Conservation (phyloP, 768 basidiomycete genomes). For the Auricularia heimuer region DNA sequence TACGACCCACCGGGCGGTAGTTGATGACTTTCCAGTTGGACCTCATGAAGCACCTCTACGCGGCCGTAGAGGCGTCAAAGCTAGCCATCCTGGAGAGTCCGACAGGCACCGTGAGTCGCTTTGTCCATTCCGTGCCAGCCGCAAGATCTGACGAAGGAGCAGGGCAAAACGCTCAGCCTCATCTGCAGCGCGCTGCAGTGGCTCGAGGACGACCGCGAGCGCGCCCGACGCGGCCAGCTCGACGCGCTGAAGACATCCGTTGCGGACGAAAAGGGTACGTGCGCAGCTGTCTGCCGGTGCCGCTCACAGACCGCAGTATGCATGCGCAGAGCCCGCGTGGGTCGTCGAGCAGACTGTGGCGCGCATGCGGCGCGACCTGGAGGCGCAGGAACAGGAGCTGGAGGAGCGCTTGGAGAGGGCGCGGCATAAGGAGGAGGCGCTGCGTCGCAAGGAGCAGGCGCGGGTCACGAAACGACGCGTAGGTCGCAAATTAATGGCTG, state of each 20-base stretch:
- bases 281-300: neutral
- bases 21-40: conserved; percentile 40
- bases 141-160: neutral
- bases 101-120: conserved; percentile 64
- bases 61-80: conserved; percentile 57
- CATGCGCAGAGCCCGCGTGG: conserved; percentile 56
- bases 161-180: conserved; percentile 84
- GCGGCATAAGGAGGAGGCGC: conserved; percentile 48
- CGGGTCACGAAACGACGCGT: conserved; percentile 32
- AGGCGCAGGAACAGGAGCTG: conserved; percentile 55
- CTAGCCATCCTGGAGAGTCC: conserved; percentile 84
- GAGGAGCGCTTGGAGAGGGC: conserved; percentile 50
- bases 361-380: conserved; percentile 53
- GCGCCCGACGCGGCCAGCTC: conserved; percentile 58
- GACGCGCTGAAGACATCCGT: conserved; percentile 18
- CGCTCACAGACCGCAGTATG: conserved; percentile 1
- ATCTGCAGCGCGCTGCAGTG: conserved; percentile 69
- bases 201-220: conserved; percentile 58
- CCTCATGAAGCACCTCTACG: conserved; percentile 82
- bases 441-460: conserved; percentile 43
- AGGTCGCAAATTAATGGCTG: conserved; percentile 7
- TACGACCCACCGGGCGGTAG: neutral
- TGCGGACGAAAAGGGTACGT: conserved; percentile 4
- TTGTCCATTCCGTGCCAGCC: neutral
- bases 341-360: conserved; percentile 62